Evolutionary conservation across 169 alveolate genomes (phyloP).

Genomic region (Theileria sp.): DNA sequence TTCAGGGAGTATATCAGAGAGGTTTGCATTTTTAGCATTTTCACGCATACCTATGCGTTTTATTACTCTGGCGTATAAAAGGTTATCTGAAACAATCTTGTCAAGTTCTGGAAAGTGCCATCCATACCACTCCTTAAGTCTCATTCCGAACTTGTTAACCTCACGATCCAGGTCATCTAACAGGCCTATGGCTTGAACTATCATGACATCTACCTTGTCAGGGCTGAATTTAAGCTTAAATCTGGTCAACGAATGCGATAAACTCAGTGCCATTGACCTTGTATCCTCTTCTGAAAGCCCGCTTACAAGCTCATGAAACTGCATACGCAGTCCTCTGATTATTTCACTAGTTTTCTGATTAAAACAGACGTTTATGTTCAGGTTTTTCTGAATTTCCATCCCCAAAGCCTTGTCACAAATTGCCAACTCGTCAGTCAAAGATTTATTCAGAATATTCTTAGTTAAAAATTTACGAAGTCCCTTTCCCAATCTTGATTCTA

Average conservation of each 20-base stretch:
- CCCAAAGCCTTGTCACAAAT: constrained; percentile 87
- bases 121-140: constrained; percentile 96
- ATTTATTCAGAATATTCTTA: constrained; percentile 87
- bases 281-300: constrained; percentile 84
- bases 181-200: constrained; percentile 97
- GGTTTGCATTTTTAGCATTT: constrained; percentile 76
- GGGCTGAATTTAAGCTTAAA: constrained; percentile 97
- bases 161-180: constrained; percentile 97
- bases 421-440: constrained; percentile 85
- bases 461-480: constrained; percentile 91
- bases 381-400: constrained; percentile 83
- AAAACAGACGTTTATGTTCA: constrained; percentile 78
- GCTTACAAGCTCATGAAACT: constrained; percentile 77
- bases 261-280: constrained; percentile 84
- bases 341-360: constrained; percentile 83
- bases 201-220: constrained; percentile 99
- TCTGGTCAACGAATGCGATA: constrained; percentile 90
- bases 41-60: constrained; percentile 86
- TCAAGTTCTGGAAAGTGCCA: constrained; percentile 99
- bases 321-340: constrained; percentile 83
- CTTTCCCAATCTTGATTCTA: constrained; percentile 89
- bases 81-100: constrained; percentile 92
- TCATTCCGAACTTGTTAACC: constrained; percentile 98
- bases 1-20: constrained; percentile 85
- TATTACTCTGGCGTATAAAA: constrained; percentile 89